Evolutionary conservation across 2,329 filamentous ascomycete genomes (phyloP), one percentile per base, ranked within the genome.

Genomic region (Alternaria longipes): DNA sequence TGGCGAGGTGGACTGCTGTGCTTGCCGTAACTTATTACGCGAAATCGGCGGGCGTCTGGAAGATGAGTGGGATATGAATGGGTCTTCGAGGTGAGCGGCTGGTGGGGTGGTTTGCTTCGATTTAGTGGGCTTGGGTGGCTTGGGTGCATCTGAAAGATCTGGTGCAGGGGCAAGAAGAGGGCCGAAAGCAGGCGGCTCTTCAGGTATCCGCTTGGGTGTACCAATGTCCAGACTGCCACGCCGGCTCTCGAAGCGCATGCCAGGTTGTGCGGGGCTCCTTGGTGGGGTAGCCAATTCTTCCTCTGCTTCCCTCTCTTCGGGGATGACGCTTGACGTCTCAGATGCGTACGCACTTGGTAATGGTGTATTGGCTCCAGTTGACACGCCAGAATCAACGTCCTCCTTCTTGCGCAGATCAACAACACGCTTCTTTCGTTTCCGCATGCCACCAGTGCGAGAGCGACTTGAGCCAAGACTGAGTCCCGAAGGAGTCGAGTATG

Each of bases 371-470:
- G 84, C 85, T 11, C 82, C 82, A 12, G 86, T 86, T 38, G 84
- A 86, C 28, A 82, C 78, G 40, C 81, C 82, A 26, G 84, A 78
- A 40, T 82, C 81, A 53, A 76, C 77, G 12, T 75, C 78, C 60
- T 85, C 84, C 63, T 86, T 83, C 63, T 85, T 88, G n/a, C 92
- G 86, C 14, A 96, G 83, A 72, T 96, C 93, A 62, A 96, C 91
- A 14, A 96, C 89, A 20, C 92, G 85, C 60, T 88, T 92, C 85
- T 94, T 96, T 83, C 92, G 91, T 81, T 92, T 94, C 55, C 91
- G 87, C 34, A 87, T 84, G 22, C 85, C 84, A 63, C 88, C 85
- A 4, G 88, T 81, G 66, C 91, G 87, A 44, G 85, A 81, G 49
- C 86, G 83, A 54, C 84, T 85, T 4, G 86, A 83, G 20, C 89